Base-by-base conservation (phyloP, 2,329 filamentous ascomycete species). In the Arthrinium phaeospermum region DNA sequence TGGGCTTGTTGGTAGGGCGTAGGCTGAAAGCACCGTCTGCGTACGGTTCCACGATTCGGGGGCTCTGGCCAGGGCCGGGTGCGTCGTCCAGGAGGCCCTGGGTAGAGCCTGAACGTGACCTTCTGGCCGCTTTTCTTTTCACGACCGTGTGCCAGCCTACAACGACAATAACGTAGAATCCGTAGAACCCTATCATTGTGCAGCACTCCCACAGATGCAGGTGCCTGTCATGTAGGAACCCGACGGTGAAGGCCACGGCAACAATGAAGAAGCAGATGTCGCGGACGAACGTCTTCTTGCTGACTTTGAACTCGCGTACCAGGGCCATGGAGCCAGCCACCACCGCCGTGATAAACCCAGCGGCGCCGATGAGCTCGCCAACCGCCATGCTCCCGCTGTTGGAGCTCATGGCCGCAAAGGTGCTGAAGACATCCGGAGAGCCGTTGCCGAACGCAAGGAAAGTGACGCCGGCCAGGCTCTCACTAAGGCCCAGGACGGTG, bases 391-490 rank as follows among this genome's bases (percentile, higher is more conserved):
- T 97, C n/a, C 96, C 96, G 80, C 95, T 98, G 79, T 98, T 94
- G 34, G 95, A 98, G 79, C 92, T 92, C 94, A 99, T 98, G 76
- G 96, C 97, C 22, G 96, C 96, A 83, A 99, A 98, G 2, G 96
- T 99, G 76, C 95, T 98, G 83, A 99, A 99, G 67, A 99, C 95
- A 82, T 99, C 96, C 2, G 96, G 96, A 74, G 96, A 98, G 70
- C 96, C 96, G 85, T 99, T 99, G 75, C 96, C 96, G 83, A 99
- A 97, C 12, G 96, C 96, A 70, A 99, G 85, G 78, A 99, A 97
- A 0, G 96, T 99, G 41, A 99, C 97, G 47, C 96, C 96, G 0
- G 96, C 95, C 83, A 99, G 88, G 81, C 94, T 98, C 85, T 99
- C 95, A 81, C 95, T 98, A 86, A 99, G 92, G 27, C 96, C 95